Evolutionary conservation across 2,329 filamentous ascomycete genomes (phyloP).

Genomic region (Fusarium redolens): DNA sequence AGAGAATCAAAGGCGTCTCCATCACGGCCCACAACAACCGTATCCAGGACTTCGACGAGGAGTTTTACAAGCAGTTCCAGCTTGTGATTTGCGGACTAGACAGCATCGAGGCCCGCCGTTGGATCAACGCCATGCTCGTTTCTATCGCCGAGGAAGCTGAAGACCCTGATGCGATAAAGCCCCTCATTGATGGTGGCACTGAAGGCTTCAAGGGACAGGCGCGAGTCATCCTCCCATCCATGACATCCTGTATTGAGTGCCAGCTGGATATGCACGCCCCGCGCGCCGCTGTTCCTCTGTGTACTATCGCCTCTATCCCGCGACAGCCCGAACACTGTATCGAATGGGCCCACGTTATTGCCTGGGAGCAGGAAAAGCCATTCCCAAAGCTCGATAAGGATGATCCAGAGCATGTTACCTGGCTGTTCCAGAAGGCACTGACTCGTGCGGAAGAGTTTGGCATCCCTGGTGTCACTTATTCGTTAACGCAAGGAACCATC

Average conservation of each 20-base stretch:
- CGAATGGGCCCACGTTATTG: constrained; percentile 98
- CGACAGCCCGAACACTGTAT: constrained; percentile 98
- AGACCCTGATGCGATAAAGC: constrained; percentile 87
- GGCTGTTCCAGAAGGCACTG: constrained; percentile 90
- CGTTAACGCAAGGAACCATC: constrained; percentile 94
- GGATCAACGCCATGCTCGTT: constrained; percentile 96
- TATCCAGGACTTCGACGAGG: constrained; percentile 96
- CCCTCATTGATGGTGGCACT: constrained; percentile 94
- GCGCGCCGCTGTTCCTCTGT: constrained; percentile 95
- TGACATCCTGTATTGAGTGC: constrained; percentile 97
- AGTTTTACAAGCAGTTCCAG: constrained; percentile 97
- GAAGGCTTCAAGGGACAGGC: constrained; percentile 99
- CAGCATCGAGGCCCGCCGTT: constrained; percentile 95
- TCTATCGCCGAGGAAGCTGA: constrained; percentile 84
- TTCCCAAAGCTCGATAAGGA: constrained; percentile 93
- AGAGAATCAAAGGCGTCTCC: constrained; percentile 86
- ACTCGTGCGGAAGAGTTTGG: constrained; percentile 86
- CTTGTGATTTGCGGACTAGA: constrained; percentile 94
- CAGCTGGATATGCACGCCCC: constrained; percentile 99
- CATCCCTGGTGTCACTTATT: constrained; percentile 93
- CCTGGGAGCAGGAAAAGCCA: constrained; percentile 89
- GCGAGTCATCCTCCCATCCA: constrained; percentile 88
- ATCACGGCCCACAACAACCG: constrained; percentile 95
- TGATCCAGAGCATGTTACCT: constrained; percentile 96
- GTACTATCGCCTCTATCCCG: constrained; percentile 95